Evolutionary conservation across 306 rosid genomes (phyloP).

Genomic region (Cicer cuneatum): DNA sequence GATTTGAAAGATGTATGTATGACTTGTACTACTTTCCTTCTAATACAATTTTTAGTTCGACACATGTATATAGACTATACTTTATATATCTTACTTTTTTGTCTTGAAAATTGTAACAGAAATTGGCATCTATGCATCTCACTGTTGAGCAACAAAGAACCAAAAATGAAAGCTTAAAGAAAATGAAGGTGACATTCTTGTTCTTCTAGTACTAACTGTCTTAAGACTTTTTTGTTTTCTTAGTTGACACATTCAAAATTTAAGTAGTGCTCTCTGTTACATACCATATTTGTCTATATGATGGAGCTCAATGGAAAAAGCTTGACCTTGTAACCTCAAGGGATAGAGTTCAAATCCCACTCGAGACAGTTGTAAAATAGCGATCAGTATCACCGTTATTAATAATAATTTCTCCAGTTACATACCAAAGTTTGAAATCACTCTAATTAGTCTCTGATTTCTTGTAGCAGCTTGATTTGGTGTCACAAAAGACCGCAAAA

Average conservation of each 20-base stretch:
- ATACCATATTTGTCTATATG: neutral
- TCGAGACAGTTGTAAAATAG: too few species aligned
- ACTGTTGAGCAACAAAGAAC: constrained; percentile 61
- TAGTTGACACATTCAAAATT: neutral
- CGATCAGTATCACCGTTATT: too few species aligned
- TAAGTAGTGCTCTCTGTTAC: neutral
- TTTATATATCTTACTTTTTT: constrained; percentile 21
- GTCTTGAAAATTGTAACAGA: constrained; percentile 54
- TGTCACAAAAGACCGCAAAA: constrained; percentile 36
- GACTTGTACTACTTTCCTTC: constrained; percentile 21
- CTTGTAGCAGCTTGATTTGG: constrained; percentile 57
- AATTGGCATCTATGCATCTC: constrained; percentile 55
- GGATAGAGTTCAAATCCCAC: too few species aligned
- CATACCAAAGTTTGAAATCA: neutral
- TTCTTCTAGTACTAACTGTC: neutral
- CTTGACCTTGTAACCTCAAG: too few species aligned
- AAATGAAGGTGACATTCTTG: constrained; percentile 62
- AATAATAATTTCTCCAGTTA: too few species aligned
- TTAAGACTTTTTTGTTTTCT: neutral
- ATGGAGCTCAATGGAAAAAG: too few species aligned
- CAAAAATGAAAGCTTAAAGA: constrained; percentile 60
- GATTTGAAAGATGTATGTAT: constrained; percentile 69
- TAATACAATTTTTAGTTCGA: neutral
- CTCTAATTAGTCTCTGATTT: constrained; percentile 39
- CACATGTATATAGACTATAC: neutral